Base-by-base conservation (phyloP, 768 basidiomycete genomes). In the Lepiota brunneoincarnata region DNA sequence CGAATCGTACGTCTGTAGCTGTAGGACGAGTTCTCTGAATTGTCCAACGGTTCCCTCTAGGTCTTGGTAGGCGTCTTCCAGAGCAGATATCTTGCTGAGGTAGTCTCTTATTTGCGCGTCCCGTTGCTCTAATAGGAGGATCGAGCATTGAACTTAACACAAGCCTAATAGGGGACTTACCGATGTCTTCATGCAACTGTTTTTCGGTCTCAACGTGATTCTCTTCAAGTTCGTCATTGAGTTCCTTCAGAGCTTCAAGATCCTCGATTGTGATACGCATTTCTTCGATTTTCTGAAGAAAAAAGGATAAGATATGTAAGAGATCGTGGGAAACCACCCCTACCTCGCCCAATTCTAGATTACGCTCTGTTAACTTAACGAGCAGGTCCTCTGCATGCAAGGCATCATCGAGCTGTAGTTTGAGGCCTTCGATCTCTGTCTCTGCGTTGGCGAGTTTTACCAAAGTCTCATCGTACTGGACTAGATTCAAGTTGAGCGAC, bases 241-340 rank as follows among this genome's bases (percentile, higher is more conserved):
- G 86, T 63, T 98, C 97, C 65, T 95, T 91, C 38, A 99, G 81
- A 10, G 94, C 84, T 65, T 99, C 97, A 3, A 98, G 83, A 63
- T 99, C 97, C 67, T 98, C 96, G 51, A 98, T 93, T 0, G 91
- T 91, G 51, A 92, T 87, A 11, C 93, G 83, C 90, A 98, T 95
- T 70, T 98, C 94, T 67, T 98, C 97, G 59, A 98, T 93, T 84
- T 94, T 95, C 91, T 95, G 62, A 4, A 20, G 35, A 28, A 44
- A 21, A 15, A 20, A 43, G n/a, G 21, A 57, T 10, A 63, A 17
- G 35, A 1, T 18, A 18, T n/a, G 20, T 42, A 3, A 45, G 45
- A 9, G 43, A 43, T 10, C 17, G 20, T 6, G 4, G n/a, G 4
- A 31, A 31, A 28, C 24, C 4, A 15, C 7, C 6, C 71, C 49